Conservation (phyloP, 2,329 filamentous ascomycete species). For the Fonsecaea pugnacius region DNA sequence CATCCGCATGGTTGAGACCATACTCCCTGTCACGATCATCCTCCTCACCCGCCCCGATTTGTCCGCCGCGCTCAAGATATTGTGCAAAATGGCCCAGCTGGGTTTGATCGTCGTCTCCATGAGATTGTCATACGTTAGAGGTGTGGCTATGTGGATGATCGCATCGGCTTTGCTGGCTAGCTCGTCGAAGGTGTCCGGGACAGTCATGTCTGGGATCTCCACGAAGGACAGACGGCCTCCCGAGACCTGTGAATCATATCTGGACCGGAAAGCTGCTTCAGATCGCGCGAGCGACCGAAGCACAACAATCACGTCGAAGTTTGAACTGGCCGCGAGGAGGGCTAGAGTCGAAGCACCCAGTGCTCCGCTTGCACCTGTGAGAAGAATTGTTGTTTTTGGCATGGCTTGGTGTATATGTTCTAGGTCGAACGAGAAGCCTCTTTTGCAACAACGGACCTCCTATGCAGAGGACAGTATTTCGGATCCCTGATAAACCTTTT, state of each 20-base stretch:
- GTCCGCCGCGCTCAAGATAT: conserved; percentile 15
- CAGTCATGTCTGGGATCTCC: conserved; percentile 23
- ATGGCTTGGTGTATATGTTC: neutral
- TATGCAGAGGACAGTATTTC: neutral
- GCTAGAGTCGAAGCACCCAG: conserved; percentile 17
- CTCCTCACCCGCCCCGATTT: conserved; percentile 10
- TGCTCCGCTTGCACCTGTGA: conserved; percentile 22
- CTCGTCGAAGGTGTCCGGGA: conserved; percentile 11
- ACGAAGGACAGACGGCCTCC: conserved; percentile 15
- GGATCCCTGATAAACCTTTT: neutral
- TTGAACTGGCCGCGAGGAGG: conserved; percentile 5
- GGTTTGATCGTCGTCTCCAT: conserved; percentile 22
- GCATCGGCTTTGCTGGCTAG: conserved; percentile 10
- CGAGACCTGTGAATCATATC: conserved; percentile 17
- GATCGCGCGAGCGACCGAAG: conserved; percentile 16
- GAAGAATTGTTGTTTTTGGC: conserved; percentile 15
- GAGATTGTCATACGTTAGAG: conserved; percentile 18
- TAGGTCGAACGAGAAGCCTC: neutral
- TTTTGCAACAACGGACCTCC: neutral
- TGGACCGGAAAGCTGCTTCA: conserved; percentile 10
- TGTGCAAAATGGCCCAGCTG: conserved; percentile 17
- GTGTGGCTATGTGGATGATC: conserved; percentile 24
- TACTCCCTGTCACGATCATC: conserved; percentile 22
- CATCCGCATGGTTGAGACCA: conserved; percentile 13
- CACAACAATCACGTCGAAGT: conserved; percentile 19